Conservation (phyloP, 1,284 basidiomycete genomes). For the Sporisorium sorghi region DNA sequence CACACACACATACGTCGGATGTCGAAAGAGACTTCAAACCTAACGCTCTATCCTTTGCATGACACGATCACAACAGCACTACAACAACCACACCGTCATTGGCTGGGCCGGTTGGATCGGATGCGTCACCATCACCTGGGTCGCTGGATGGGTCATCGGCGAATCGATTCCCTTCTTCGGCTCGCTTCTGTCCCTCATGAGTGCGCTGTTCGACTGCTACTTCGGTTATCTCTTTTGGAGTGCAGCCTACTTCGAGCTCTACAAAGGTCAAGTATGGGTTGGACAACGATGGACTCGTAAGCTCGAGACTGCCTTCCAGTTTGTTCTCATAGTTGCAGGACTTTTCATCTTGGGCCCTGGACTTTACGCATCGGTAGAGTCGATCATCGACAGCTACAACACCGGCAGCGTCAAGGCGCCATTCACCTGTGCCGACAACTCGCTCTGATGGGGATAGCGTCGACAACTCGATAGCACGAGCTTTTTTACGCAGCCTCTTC, state of each 20-base stretch:
- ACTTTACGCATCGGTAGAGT: slow-evolving; percentile 70
- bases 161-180: slow-evolving; percentile 72
- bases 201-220: slow-evolving; percentile 67
- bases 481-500: neutral
- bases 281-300: slow-evolving; percentile 49
- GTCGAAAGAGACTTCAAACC: too few relatives aligned
- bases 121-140: slow-evolving; percentile 75
- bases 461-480: neutral
- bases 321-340: slow-evolving; percentile 70
- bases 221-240: slow-evolving; percentile 72
- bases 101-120: slow-evolving; percentile 76
- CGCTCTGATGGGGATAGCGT: slow-evolving; percentile 22
- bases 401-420: slow-evolving; percentile 53
- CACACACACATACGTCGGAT: too few relatives aligned
- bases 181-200: slow-evolving; percentile 71
- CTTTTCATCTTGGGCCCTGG: slow-evolving; percentile 72
- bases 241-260: slow-evolving; percentile 71
- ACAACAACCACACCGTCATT: slow-evolving; percentile 73
- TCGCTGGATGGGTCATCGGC: slow-evolving; percentile 76
- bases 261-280: slow-evolving; percentile 67
- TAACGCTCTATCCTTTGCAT: too few relatives aligned
- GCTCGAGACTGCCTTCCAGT: slow-evolving; percentile 65
- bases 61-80: too few relatives aligned
- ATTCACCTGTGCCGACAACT: slow-evolving; percentile 60
- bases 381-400: slow-evolving; percentile 71